Evolutionary conservation across 2,329 filamentous ascomycete species (phyloP).

Genomic region (Colletotrichum tabaci): DNA sequence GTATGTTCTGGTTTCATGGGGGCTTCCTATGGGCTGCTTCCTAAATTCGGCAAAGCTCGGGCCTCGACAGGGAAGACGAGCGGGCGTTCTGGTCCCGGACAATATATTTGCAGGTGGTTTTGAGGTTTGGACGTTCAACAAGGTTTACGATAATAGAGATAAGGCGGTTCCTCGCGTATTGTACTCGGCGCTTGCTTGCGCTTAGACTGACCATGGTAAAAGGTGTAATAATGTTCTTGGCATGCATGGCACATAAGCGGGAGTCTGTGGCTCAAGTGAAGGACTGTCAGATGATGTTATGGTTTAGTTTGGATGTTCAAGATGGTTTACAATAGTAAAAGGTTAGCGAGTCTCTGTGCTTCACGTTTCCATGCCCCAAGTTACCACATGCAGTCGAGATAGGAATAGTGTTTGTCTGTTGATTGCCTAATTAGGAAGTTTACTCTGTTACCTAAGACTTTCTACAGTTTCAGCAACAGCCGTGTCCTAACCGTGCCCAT

Average conservation of each 20-base stretch:
- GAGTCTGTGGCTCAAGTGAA: background rate
- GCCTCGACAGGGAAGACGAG: background rate
- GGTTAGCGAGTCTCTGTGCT: background rate
- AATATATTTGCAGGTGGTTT: background rate
- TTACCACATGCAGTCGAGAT: background rate
- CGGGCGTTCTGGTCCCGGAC: background rate
- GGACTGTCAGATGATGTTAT: background rate
- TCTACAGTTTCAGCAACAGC: background rate
- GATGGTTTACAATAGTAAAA: background rate
- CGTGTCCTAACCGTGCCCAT: background rate
- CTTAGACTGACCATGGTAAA: background rate
- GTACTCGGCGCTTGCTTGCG: background rate
- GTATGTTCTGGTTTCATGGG: too few species aligned
- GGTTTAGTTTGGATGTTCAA: background rate
- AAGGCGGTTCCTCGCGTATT: background rate
- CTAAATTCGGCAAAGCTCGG: background rate
- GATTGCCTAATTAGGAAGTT: background rate
- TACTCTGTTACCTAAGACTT: background rate
- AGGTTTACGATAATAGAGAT: background rate
- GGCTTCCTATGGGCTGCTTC: background rate
- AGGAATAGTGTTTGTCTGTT: background rate
- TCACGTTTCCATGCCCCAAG: slow-evolving; percentile 18
- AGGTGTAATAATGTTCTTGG: background rate
- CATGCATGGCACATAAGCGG: background rate
- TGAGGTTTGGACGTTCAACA: background rate